Conservation (phyloP, 805 yeast genomes). For the Lachancea thermotolerans region DNA sequence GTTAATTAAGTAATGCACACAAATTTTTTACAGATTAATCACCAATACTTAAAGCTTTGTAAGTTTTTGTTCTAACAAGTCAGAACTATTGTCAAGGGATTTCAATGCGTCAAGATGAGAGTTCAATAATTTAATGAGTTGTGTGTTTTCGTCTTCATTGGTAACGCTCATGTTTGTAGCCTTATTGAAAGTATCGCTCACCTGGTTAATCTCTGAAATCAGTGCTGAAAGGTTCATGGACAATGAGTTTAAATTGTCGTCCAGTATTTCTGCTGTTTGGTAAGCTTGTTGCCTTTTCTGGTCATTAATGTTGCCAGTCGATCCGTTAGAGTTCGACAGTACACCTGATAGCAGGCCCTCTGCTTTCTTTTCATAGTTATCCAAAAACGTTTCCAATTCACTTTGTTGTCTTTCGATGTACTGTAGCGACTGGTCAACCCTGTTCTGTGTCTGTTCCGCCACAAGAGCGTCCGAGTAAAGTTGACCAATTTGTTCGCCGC, state of each 20-base stretch:
- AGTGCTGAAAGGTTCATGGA: conserved; percentile 71
- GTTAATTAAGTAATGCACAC: background rate
- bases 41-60: conserved; percentile 22
- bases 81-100: conserved; percentile 75
- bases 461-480: conserved; percentile 68
- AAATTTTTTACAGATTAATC: background rate
- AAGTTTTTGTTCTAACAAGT: conserved; percentile 59
- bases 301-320: conserved; percentile 42
- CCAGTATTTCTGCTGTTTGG: conserved; percentile 75
- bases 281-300: conserved; percentile 87
- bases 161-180: conserved; percentile 36
- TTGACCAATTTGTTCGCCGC: conserved; percentile 77
- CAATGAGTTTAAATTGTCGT: conserved; percentile 69
- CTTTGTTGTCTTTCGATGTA: conserved; percentile 90
- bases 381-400: conserved; percentile 75
- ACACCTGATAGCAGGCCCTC: conserved; percentile 34
- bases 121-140: conserved; percentile 74
- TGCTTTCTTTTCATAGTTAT: conserved; percentile 59
- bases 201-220: conserved; percentile 75
- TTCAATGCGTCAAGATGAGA: conserved; percentile 85
- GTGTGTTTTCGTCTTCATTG: conserved; percentile 40
- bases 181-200: conserved; percentile 72
- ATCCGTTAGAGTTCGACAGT: conserved; percentile 26
- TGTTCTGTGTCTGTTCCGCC: conserved; percentile 79
- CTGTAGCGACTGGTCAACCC: conserved; percentile 78